Evolutionary conservation across 2,329 filamentous ascomycete species (phyloP).

Genomic region (Phyllosticta capitalensis): DNA sequence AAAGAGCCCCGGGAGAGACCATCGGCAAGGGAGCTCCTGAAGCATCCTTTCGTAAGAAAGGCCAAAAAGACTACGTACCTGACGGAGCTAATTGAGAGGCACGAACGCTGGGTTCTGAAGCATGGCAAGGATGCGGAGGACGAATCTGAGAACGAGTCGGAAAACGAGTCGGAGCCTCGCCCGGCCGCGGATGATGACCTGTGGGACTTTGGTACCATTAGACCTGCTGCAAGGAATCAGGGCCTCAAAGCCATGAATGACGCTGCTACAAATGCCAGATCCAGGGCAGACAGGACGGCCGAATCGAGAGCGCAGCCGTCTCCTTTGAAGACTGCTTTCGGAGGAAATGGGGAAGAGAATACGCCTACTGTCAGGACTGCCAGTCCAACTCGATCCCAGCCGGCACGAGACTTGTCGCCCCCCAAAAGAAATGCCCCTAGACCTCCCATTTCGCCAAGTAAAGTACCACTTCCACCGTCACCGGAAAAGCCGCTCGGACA

Average conservation of each 20-base stretch:
- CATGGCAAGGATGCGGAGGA: conserved; percentile 53
- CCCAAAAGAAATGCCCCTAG: conserved; percentile 25
- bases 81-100: conserved; percentile 87
- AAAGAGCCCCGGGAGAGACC: conserved; percentile 85
- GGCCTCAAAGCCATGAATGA: conserved; percentile 69
- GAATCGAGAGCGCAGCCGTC: conserved; percentile 1
- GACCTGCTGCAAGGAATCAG: conserved; percentile 53
- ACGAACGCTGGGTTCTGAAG: conserved; percentile 76
- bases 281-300: conserved; percentile 20
- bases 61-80: conserved; percentile 96
- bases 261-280: conserved; percentile 66
- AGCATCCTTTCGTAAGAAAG: conserved; percentile 79
- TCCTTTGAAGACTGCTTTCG: conserved; percentile 24
- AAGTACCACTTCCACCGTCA: conserved; percentile 37
- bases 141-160: conserved; percentile 34
- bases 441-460: conserved; percentile 32
- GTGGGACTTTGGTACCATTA: conserved; percentile 97
- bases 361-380: conserved; percentile 17
- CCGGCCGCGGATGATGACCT: conserved; percentile 68
- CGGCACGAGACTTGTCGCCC: conserved; percentile 29
- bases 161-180: conserved; percentile 24
- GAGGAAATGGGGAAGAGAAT: conserved; percentile 26
- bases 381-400: conserved; percentile 19
- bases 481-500: conserved; percentile 34
- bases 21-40: conserved; percentile 74